Base-by-base conservation (phyloP, 805 yeast species). In the Lachancea fermentati region DNA sequence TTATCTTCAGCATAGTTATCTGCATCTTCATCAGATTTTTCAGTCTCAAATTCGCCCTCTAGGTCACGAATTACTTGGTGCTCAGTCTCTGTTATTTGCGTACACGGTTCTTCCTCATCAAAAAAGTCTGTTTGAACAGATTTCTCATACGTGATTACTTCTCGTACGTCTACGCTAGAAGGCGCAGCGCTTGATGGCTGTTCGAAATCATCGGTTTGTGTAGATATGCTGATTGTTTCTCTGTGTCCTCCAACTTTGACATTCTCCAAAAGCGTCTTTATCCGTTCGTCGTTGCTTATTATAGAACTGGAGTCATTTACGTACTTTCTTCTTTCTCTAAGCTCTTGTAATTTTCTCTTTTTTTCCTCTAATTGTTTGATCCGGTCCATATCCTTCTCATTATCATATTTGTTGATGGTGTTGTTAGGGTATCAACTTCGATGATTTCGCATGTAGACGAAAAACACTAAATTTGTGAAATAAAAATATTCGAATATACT, bases 301-400 rank as follows among this genome's bases (percentile, higher is more conserved):
- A 29, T 14, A 15, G 41, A 14, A 39, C 36, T 19, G 12, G 39
- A 19, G 33, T 36, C 31, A 14, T 29, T 33, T 49, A 59, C 55
- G 41, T 55, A 62, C 37, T 64, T 71, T 24, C 81, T 54, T 48
- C 67, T 70, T 29, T 66, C 67, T 26, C 77, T 60, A n/a, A 79
- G 63, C 54, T 73, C 76, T 24, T 74, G 75, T 25, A 79, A 55
- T 39, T 70, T 66, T 33, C 66, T 71, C 42, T 68, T 63, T 47
- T 78, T 76, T 39, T 73, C 75, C 50, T 78, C 82, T 32, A 79
- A 71, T 36, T 63, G 69, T 28, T 58, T 46, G 45, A 73, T 52
- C 35, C 62, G 51, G 30, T 62, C 57, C 47, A 59, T 61, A 51
- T 50, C 26, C 26, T 22, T 7, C 11, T 22, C 26, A 22, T 22